These are phyloP conservation scores for Candida lessepsii DNA, from an alignment of 805 yeast genomes.

Conservation along the genomic window DNA sequence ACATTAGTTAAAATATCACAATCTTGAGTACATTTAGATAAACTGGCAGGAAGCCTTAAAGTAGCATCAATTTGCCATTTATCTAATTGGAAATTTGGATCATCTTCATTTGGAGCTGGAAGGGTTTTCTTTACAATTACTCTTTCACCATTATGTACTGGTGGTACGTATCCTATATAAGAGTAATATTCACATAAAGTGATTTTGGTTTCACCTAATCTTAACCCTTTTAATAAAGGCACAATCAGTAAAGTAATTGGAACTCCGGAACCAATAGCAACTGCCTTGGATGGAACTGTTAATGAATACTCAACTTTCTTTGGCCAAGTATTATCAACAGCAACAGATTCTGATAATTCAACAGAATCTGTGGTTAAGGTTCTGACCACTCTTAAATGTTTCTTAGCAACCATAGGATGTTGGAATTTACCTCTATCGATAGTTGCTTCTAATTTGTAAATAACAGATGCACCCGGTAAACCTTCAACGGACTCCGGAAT, in stretches of 20 bases:
- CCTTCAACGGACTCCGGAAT: conserved; percentile 90
- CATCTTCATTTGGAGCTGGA: conserved; percentile 42
- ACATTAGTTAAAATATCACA: conserved; percentile 67
- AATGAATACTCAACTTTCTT: conserved; percentile 86
- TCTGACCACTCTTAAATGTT: conserved; percentile 76
- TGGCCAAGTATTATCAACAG: conserved; percentile 96
- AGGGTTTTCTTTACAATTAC: conserved; percentile 49
- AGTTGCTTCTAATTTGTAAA: conserved; percentile 72
- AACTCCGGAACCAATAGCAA: conserved; percentile 81
- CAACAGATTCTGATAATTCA: conserved; percentile 86
- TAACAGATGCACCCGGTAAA: conserved; percentile 70
- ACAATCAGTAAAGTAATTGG: conserved; percentile 69
- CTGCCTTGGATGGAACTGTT: conserved; percentile 81
- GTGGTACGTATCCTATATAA: conserved; percentile 57
- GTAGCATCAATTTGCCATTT: conserved; percentile 70
- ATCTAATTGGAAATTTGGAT: conserved; percentile 46
- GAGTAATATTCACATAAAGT: conserved; percentile 66
- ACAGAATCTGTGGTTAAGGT: conserved; percentile 85
- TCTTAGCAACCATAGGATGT: conserved; percentile 60
- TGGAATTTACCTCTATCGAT: conserved; percentile 82
- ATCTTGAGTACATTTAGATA: conserved; percentile 82
- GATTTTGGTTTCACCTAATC: conserved; percentile 70
- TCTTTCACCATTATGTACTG: conserved; percentile 62
- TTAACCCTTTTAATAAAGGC: conserved; percentile 79
- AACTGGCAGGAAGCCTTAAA: conserved; percentile 66